Conservation (phyloP, 2,329 filamentous ascomycete genomes). For the Penicillium sp. region DNA sequence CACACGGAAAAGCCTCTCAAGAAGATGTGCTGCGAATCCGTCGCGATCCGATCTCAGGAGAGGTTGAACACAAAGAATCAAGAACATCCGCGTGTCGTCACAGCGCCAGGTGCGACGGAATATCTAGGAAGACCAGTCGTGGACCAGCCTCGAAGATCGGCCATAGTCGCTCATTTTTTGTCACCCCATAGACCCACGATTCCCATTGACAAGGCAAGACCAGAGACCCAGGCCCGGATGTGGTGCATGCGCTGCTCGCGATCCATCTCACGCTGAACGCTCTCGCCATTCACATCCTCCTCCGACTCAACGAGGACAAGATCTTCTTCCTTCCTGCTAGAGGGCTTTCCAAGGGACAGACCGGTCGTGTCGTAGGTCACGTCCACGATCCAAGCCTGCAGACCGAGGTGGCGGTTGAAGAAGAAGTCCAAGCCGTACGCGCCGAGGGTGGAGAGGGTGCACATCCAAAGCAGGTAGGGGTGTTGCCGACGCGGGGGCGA, state of each 20-base stretch:
- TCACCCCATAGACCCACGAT: constrained; percentile 56
- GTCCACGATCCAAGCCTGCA: constrained; percentile 38
- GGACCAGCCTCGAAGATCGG: not conserved
- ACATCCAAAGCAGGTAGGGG: constrained; percentile 88
- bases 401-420: constrained; percentile 69
- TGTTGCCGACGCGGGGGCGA: constrained; percentile 77
- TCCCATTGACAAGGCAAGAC: constrained; percentile 49
- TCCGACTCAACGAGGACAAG: constrained; percentile 44
- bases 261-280: constrained; percentile 49
- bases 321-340: constrained; percentile 41
- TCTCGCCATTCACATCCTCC: constrained; percentile 51
- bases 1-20: not conserved
- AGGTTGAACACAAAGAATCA: not conserved
- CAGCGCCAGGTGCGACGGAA: not conserved
- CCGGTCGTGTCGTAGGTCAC: constrained; percentile 50
- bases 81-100: constrained; percentile 14
- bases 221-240: constrained; percentile 44
- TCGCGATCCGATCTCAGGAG: not conserved
- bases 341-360: constrained; percentile 18
- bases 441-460: constrained; percentile 60
- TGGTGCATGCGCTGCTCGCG: constrained; percentile 45
- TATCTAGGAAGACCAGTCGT: not conserved
- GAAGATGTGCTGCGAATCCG: not conserved
- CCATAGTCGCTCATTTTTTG: constrained; percentile 27
- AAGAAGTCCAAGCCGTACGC: constrained; percentile 66